Base-by-base conservation (phyloP, 345 rosid genomes). In the Corymbia maculata region DNA sequence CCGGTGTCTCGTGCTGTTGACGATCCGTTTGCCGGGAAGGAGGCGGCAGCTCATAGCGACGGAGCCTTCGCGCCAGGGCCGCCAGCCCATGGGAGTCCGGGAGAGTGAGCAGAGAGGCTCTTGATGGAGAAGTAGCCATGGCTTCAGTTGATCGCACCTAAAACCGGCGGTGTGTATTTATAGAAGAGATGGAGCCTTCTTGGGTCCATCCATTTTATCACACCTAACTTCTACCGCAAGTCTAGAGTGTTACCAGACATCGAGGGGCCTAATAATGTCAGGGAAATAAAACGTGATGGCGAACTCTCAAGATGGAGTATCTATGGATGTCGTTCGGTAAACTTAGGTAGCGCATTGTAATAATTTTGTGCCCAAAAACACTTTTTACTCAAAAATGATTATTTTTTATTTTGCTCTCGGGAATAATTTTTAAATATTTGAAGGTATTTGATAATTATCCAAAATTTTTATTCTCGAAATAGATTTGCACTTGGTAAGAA, bases 21-120 rank as follows among this genome's bases (percentile, higher is more conserved):
- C 36, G 4, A 32, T 17, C 59, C 16, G 5, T 85, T 55, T 2
- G 24, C 86, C 1, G 3, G 7, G 45, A 52, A 24, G 86, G 57
- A 85, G 52, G 47, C 1, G 80, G 80, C 3, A 82, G 88, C 47
- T 85, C 52, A 87, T 89, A 86, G 85, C 82, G 86, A 87, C 88
- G 85, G 85, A 92, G 88, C 88, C 80, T 85, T 13, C 51, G 86
- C 21, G 89, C 89, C 42, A 91, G 75, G 89, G 59, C 66, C 5
- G 80, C 61, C 30, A 90, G 91, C 87, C 85, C 68, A 49, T 82
- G 61, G 66, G 88, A 32, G 88, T 7, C 88, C 64, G 47, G 26
- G 47, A 70, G 82, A 47, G 26, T 9, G 26, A 75, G 82, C 49
- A 10, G 82, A 42, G 82, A 75, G 28, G 82, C 1, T 75, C 28